These are phyloP conservation scores for Hypoxylon sp. DNA, from an alignment of 2,329 filamentous ascomycete genomes.

Conservation along the genomic window DNA sequence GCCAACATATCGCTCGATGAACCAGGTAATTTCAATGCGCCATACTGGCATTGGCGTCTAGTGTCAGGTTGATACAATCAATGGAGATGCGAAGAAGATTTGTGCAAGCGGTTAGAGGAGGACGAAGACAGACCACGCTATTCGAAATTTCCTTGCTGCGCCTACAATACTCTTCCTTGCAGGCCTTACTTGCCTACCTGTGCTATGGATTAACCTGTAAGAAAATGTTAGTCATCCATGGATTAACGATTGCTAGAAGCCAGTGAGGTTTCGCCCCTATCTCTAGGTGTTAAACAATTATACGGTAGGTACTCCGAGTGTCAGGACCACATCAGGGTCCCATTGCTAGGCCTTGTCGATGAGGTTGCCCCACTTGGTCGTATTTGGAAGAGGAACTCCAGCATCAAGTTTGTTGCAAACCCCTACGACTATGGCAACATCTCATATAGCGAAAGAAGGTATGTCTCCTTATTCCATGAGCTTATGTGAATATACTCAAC, in stretches of 20 bases:
- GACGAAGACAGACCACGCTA: neutral
- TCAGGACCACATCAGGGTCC: too few species aligned
- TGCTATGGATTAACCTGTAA: neutral
- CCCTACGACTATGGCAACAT: neutral
- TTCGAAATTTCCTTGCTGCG: neutral
- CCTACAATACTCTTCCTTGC: neutral
- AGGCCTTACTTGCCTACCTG: neutral
- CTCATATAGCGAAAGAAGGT: neutral
- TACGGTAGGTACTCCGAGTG: neutral
- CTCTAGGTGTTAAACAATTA: neutral
- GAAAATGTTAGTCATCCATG: neutral
- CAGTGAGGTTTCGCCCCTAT: neutral
- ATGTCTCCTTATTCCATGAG: neutral
- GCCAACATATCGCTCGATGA: neutral
- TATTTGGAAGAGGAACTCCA: conserved; percentile 1
- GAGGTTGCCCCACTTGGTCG: too few species aligned
- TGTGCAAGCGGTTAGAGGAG: neutral
- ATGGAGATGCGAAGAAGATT: neutral
- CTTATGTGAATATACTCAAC: neutral
- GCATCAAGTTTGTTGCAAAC: neutral
- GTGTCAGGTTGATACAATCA: neutral
- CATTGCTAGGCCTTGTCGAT: too few species aligned
- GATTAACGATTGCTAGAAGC: neutral
- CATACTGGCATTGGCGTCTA: neutral
- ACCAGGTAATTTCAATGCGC: neutral